A percentile compares a stretch with the other conserved stretches of the same genome.
phyloP scores from a whole-genome alignment of 495 filamentous ascomycete genomes.

The Hyphodiscus hymeniophilus region DNA sequence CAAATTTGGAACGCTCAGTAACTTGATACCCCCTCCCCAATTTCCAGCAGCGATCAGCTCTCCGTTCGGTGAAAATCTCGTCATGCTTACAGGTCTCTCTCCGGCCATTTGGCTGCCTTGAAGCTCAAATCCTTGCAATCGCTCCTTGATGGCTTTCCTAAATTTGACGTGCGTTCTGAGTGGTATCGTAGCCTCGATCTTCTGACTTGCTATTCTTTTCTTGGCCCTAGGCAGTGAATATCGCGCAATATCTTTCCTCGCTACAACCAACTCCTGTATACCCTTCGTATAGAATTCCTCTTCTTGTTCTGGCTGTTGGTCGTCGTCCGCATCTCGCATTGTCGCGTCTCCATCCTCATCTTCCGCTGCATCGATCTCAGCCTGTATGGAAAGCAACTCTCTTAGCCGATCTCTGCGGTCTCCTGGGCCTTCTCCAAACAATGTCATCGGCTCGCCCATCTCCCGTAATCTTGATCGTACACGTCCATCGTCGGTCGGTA shows the following conservation, averaged over 20 bases:
- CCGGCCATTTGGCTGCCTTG: conserved; percentile 89
- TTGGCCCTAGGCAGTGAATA: conserved; percentile 83
- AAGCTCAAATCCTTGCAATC: conserved; percentile 73
- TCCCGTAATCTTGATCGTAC: conserved; percentile 76
- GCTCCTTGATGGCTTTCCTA: conserved; percentile 80
- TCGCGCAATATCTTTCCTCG: conserved; percentile 71
- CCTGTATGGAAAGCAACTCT: conserved; percentile 65
- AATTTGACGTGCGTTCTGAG: conserved; percentile 85
- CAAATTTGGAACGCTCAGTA: conserved; percentile 76
- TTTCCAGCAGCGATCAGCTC: conserved; percentile 81
- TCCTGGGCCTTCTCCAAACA: conserved; percentile 85
- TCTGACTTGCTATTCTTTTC: conserved; percentile 64
- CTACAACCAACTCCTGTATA: conserved; percentile 60
- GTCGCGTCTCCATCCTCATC: conserved; percentile 57
- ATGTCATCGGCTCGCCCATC: conserved; percentile 83
- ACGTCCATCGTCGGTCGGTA: conserved; percentile 88
- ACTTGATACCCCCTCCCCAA: conserved; percentile 80
- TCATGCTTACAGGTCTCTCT: conserved; percentile 82
- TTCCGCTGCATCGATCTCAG: conserved; percentile 48
- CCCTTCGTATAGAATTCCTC: conserved; percentile 96
- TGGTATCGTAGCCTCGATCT: conserved; percentile 70
- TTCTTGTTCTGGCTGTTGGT: conserved; percentile 62
- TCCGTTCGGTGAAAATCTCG: conserved; percentile 81
- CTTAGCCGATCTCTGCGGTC: conserved; percentile 84
- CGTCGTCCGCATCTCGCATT: conserved; percentile 47